A percentile compares a stretch with the other conserved stretches of the same genome.
These are phyloP conservation scores for Diophrys appendiculata DNA, from an alignment of 73 alveolate genomes.

Conservation along the genomic window DNA sequence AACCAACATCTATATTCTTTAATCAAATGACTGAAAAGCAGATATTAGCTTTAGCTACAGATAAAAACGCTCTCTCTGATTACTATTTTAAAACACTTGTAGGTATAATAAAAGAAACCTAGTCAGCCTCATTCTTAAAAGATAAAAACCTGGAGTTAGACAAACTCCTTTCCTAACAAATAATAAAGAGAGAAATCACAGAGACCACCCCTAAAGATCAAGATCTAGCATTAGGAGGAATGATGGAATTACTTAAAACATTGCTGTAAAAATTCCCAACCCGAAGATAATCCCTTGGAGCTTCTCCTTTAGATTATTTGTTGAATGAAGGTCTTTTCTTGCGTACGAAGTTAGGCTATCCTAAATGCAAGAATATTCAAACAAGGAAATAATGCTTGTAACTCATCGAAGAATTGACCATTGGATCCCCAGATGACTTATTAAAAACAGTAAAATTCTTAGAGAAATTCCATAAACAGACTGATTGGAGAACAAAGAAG, in stretches of 20 bases:
- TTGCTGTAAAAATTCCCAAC: slow-evolving; percentile 43
- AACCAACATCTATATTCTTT: background rate
- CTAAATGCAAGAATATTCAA: slow-evolving; percentile 52
- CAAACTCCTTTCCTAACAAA: background rate
- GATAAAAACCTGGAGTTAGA: background rate
- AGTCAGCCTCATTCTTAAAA: background rate
- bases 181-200: slow-evolving; percentile 15
- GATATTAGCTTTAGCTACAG: background rate
- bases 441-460: slow-evolving; percentile 32
- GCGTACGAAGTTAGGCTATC: slow-evolving; percentile 30
- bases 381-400: slow-evolving; percentile 50
- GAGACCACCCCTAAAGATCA: slow-evolving; percentile 48
- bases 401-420: slow-evolving; percentile 33
- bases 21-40: no score
- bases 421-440: slow-evolving; percentile 8
- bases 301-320: slow-evolving; percentile 7
- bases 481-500: slow-evolving; percentile 77
- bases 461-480: slow-evolving; percentile 30
- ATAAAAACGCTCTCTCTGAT: background rate
- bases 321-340: slow-evolving; percentile 59
- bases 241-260: slow-evolving; percentile 28
- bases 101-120: background rate
- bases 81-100: background rate
- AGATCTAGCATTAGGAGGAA: slow-evolving; percentile 50
- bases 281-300: slow-evolving; percentile 17